Evolutionary conservation across 345 rosid species (phyloP).

Genomic region (Eucalyptus regnans): DNA sequence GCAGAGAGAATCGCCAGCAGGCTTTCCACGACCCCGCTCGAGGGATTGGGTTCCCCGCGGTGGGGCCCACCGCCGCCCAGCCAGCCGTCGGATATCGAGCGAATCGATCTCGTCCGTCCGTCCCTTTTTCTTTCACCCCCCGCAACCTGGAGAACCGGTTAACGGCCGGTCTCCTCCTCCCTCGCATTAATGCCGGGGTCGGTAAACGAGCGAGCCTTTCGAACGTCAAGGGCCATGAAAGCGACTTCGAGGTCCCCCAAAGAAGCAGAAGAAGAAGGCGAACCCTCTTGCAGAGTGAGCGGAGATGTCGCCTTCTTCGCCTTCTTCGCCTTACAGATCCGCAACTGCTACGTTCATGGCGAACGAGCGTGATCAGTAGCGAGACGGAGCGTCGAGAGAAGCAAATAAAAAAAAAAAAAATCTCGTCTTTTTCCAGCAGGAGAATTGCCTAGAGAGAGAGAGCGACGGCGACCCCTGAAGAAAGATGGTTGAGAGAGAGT

Average conservation of each 20-base stretch:
- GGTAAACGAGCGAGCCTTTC: neutral
- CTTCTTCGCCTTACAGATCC: neutral
- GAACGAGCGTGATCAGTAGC: neutral
- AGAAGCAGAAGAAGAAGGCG: neutral
- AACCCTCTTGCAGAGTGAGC: neutral
- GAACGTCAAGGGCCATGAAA: neutral
- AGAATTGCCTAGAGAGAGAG: neutral
- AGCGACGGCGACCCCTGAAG: neutral
- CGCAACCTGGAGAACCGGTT: neutral
- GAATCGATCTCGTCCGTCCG: neutral
- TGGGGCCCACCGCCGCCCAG: neutral
- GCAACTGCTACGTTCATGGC: neutral
- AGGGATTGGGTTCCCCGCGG: neutral
- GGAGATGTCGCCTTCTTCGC: neutral
- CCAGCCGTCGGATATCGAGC: neutral
- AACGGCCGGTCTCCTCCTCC: neutral
- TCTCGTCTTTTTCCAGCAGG: neutral
- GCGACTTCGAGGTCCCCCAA: neutral
- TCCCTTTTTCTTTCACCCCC: neutral
- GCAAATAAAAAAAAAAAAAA: neutral
- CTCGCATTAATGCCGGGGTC: neutral
- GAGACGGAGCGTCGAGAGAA: neutral
- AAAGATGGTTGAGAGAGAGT: neutral
- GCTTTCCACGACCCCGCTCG: neutral
- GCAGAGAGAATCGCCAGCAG: neutral